Evolutionary conservation across 345 rosid genomes (phyloP).

Genomic region (Eucalyptus cloeziana): DNA sequence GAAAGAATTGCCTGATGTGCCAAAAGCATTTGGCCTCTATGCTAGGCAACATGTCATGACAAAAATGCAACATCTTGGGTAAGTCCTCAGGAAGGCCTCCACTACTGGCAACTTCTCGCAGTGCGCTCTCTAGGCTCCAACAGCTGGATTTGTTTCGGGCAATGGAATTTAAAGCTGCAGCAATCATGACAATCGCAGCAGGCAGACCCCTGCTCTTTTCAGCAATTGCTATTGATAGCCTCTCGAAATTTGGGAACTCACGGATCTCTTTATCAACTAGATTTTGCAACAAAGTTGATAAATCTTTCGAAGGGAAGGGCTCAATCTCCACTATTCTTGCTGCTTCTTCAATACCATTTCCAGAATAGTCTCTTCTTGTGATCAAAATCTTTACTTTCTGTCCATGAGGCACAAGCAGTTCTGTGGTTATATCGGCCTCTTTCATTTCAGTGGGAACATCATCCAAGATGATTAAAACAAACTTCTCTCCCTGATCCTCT

Average conservation of each 20-base stretch:
- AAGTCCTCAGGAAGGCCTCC: background rate
- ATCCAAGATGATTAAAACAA: conserved; percentile 31
- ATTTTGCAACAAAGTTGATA: background rate
- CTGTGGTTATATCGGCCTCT: background rate
- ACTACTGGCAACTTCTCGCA: background rate
- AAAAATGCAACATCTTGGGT: background rate
- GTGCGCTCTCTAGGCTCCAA: background rate
- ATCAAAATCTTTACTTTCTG: conserved; percentile 1
- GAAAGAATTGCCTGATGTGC: conserved; percentile 25
- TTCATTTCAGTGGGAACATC: conserved; percentile 7
- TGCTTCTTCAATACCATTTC: background rate
- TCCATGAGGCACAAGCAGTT: background rate
- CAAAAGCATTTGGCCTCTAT: conserved; percentile 21
- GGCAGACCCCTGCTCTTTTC: background rate
- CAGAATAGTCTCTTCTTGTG: background rate
- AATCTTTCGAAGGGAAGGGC: background rate
- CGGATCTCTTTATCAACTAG: background rate
- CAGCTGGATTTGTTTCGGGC: background rate
- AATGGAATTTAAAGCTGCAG: conserved; percentile 8
- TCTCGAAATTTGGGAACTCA: background rate
- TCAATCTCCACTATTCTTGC: background rate
- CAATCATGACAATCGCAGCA: background rate
- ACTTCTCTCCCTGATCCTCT: background rate
- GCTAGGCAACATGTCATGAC: background rate
- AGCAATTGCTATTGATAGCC: background rate